Evolutionary conservation across 2,329 filamentous ascomycete species (phyloP).

Genomic region (Neofusicoccum ribis): DNA sequence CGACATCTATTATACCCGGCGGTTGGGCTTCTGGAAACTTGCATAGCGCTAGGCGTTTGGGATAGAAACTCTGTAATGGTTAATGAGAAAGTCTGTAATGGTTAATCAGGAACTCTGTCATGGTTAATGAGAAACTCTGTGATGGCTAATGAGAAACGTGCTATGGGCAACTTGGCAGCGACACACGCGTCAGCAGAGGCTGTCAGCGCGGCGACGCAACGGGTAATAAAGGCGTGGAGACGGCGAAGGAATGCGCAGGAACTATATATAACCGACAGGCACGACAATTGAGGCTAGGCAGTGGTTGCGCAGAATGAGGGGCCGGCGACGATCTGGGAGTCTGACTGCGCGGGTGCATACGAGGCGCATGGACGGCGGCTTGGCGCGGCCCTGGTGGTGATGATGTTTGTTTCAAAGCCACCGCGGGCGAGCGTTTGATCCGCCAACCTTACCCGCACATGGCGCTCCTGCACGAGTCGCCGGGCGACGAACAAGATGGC

Average conservation of each 20-base stretch:
- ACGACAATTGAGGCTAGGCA: neutral
- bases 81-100: neutral
- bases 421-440: neutral
- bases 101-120: constrained; percentile 3
- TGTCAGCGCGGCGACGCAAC: constrained; percentile 2
- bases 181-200: neutral
- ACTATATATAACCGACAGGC: neutral
- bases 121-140: constrained; percentile 1
- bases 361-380: constrained; percentile 8
- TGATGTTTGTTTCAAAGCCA: constrained; percentile 2
- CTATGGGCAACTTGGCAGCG: neutral
- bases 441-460: constrained; percentile 10
- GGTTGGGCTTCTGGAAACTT: neutral
- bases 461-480: constrained; percentile 7
- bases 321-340: neutral
- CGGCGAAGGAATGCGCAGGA: neutral
- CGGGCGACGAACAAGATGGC: neutral
- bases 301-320: neutral
- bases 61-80: constrained; percentile 6
- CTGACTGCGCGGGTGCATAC: neutral
- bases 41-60: constrained; percentile 17
- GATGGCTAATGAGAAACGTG: neutral
- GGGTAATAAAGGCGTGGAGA: neutral
- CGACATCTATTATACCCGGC: neutral
- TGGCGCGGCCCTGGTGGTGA: neutral